Base-by-base conservation (phyloP, 768 basidiomycete species). In the Leucocoprinus leucothites region DNA sequence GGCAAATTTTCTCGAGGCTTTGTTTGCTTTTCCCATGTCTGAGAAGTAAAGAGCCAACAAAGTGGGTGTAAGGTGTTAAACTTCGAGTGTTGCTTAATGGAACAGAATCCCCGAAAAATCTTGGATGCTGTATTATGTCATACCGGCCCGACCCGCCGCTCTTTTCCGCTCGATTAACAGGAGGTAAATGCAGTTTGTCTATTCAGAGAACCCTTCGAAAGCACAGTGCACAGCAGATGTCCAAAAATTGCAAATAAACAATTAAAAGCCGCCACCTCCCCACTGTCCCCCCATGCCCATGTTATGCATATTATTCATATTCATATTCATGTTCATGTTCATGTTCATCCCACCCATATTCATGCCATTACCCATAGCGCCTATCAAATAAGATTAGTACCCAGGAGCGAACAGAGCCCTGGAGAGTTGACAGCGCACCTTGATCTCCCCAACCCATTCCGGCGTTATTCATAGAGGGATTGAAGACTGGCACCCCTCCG, bases 1-100 rank as follows among this genome's bases (percentile, higher is more conserved):
- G 8, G 87, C 89, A 62, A 95, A 95, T 72, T 95, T 94, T 65
- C 87, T 85, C 9, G 89, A 88, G 0, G 91, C 82, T 70, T 95
- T 95, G 36, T 82, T 72, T 18, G 85, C 82, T 62, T 71, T 76
- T 9, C 72, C 76, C 77, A 78, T 78, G 42, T 26, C 36, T 25
- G 16, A 11, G 36, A n/a, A 6, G 31, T n/a, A n/a, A n/a, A n/a
- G n/a, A n/a, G n/a, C n/a, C n/a, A n/a, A n/a, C n/a, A n/a, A n/a
- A n/a, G n/a, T n/a, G n/a, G 31, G 31, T 31, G 31, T 31, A 31
- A 11, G 31, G 31, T 31, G 31, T 31, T 5, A 11, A 31, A 31
- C 31, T 31, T 11, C 5, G 11, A 11, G 5, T 5, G 6, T 11
- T 31, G 31, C 31, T 31, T 31, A 31, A 31, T 31, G 5, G 31